Conservation (phyloP, 106 monocot genomes). For the Dendrobium chrysotoxum region DNA sequence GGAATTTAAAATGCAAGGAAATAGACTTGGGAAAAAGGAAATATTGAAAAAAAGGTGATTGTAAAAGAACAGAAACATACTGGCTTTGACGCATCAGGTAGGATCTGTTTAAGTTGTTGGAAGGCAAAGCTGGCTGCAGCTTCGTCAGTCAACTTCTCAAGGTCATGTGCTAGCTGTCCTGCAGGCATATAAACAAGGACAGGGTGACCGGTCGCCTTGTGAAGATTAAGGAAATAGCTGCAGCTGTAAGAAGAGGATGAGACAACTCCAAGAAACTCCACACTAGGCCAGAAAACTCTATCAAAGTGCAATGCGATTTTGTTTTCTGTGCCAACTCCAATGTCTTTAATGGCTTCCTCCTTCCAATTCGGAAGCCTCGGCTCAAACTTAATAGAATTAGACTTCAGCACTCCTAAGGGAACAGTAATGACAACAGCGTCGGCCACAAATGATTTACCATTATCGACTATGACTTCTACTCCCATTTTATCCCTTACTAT, state of each 20-base stretch:
- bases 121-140: slow-evolving; percentile 86
- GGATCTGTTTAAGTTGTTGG: slow-evolving; percentile 68
- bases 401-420: slow-evolving; percentile 90
- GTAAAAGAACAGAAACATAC: slow-evolving; percentile 17
- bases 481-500: slow-evolving; percentile 64
- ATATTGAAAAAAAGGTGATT: background rate
- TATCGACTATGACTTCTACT: slow-evolving; percentile 64
- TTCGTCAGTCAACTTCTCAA: slow-evolving; percentile 91
- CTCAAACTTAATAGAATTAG: slow-evolving; percentile 69
- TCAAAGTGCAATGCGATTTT: slow-evolving; percentile 89
- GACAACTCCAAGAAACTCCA: slow-evolving; percentile 93
- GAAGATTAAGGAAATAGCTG: slow-evolving; percentile 99
- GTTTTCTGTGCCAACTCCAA: slow-evolving; percentile 83
- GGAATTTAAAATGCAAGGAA: background rate
- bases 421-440: slow-evolving; percentile 83
- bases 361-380: slow-evolving; percentile 90
- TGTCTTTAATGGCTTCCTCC: slow-evolving; percentile 68
- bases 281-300: slow-evolving; percentile 98
- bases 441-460: slow-evolving; percentile 69
- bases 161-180: slow-evolving; percentile 74
- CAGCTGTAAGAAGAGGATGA: slow-evolving; percentile 86
- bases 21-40: background rate
- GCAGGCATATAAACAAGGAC: slow-evolving; percentile 99
- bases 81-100: slow-evolving; percentile 78
- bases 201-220: slow-evolving; percentile 96